phyloP scores from a whole-genome alignment of 805 yeast genomes.

The Teunomyces lycoperdinae region DNA sequence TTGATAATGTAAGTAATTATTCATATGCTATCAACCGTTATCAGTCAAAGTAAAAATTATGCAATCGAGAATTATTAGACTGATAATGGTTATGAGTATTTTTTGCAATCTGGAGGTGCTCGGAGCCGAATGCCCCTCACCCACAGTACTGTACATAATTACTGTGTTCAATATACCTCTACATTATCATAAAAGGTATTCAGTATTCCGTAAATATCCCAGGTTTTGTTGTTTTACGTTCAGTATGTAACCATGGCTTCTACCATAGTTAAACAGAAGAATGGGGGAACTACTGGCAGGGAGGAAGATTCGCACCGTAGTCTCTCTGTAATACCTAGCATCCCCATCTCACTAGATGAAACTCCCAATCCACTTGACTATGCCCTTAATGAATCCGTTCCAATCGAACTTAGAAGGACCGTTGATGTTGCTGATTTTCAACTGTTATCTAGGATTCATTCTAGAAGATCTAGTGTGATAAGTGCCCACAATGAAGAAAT shows the following conservation, averaged over 20 bases:
- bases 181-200: no score
- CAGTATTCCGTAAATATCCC: no score
- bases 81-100: no score
- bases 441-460: slow-evolving; percentile 17
- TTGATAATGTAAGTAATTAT: no score
- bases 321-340: not conserved
- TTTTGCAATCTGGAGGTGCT: no score
- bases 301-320: not conserved
- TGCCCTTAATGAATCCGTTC: slow-evolving; percentile 8
- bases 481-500: not conserved
- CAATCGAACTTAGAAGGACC: slow-evolving; percentile 16
- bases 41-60: no score
- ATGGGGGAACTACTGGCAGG: not conserved
- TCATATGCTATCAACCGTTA: no score
- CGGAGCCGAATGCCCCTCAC: no score
- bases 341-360: not conserved
- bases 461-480: slow-evolving; percentile 10
- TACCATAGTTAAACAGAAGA: not conserved
- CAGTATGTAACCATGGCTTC: not conserved
- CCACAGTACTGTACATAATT: no score
- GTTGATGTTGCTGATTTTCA: slow-evolving; percentile 19
- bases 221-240: not conserved
- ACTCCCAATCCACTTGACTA: not conserved
- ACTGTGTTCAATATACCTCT: no score
- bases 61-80: no score